Base-by-base conservation (phyloP, 2,329 filamentous ascomycete genomes). In the Arachnomyces sp. region DNA sequence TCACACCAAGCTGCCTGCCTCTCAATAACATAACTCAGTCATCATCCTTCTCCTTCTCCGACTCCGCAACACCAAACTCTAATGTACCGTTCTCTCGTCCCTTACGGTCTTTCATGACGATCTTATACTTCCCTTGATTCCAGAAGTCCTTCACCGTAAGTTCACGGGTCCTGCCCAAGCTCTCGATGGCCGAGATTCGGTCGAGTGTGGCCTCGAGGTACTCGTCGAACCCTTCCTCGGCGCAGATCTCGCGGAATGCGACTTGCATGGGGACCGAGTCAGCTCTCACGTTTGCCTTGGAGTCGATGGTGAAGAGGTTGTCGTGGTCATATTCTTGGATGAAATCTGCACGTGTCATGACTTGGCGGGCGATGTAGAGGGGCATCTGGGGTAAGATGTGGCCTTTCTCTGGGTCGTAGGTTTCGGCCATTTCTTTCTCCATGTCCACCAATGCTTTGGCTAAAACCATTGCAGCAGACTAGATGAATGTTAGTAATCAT, bases 291-390 rank as follows among this genome's bases (percentile, higher is more conserved):
- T 84, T 82, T 12, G 89, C 87, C 31, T 76, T 74, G 43, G 81
- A 86, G 44, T 93, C 90, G 54, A 98, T 96, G 47, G 85, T 92
- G 65, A 96, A 95, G 43, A 98, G 77, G 58, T 96, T 96, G 44
- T 92, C 77, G 48, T 92, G 85, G 65, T 98, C 92, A 57, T 96
- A 89, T 44, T 80, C 74, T 50, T 92, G 81, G 54, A 96, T 89
- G 60, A 96, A 98, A 63, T 98, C 92, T 43, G 87, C 82, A 39
- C 92, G 76, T 11, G 92, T 96, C 90, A 95, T 95, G 58, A 95
- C 82, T 63, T 95, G 76, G 47, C 90, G 82, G 0, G 88, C 86
- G 50, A 82, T 75, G 58, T 94, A 86, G 40, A 94, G 77, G 0
- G 84, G 79, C 47, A 87, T 82, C 31, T 84, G 76, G 0, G 92